Conservation (phyloP, 78 protist genomes). For the Speleostelium caveatum region DNA sequence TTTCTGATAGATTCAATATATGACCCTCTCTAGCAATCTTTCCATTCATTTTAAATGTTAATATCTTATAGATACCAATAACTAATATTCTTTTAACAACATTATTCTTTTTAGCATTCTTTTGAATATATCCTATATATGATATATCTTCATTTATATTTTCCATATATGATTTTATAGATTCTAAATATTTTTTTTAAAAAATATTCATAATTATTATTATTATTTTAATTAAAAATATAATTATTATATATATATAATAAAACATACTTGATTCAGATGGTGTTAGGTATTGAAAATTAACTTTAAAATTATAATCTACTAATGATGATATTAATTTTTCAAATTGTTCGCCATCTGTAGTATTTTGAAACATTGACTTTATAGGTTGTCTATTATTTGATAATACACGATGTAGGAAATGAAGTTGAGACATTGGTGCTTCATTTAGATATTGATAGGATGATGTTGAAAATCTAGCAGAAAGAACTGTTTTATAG, state of each 20-base stretch:
- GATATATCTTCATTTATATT: constrained; percentile 41
- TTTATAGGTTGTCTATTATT: background rate
- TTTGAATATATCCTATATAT: constrained; percentile 35
- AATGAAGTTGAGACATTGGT: constrained; percentile 53
- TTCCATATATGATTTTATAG: constrained; percentile 24
- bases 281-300: constrained; percentile 31
- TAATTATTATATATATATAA: constrained; percentile 5
- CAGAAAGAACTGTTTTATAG: constrained; percentile 18
- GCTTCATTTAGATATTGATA: constrained; percentile 62
- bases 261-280: no score
- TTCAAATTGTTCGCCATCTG: constrained; percentile 16
- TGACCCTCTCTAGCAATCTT: constrained; percentile 66
- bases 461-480: constrained; percentile 43
- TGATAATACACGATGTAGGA: constrained; percentile 24
- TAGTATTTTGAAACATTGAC: constrained; percentile 2
- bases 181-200: no score
- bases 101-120: constrained; percentile 30
- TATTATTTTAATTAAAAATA: background rate
- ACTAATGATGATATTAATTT: background rate
- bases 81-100: constrained; percentile 45
- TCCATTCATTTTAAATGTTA: constrained; percentile 65
- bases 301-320: constrained; percentile 10
- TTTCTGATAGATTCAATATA: constrained; percentile 37
- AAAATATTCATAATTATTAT: no score
- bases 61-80: constrained; percentile 11